phyloP scores from a whole-genome alignment of 208 protist genomes.

The Crithidia brevicula region DNA sequence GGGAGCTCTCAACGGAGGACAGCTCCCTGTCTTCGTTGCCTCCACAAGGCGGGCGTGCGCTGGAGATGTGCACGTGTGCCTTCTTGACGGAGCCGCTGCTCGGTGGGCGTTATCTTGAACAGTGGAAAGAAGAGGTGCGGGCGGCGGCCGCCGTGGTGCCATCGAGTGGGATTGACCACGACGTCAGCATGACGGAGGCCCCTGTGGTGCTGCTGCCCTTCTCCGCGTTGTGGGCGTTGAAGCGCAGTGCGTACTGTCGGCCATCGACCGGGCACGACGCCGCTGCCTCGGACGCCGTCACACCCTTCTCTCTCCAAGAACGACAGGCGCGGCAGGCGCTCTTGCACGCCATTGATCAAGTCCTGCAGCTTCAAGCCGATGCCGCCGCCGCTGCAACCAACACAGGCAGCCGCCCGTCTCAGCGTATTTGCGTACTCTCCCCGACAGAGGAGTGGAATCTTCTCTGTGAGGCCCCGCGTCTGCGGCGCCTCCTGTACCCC shows the following conservation, averaged over 20 bases:
- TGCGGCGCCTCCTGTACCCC: slow-evolving; percentile 26
- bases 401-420: background rate
- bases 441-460: slow-evolving; percentile 67
- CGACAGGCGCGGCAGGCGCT: slow-evolving; percentile 58
- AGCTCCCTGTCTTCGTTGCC: background rate
- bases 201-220: slow-evolving; percentile 55
- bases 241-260: slow-evolving; percentile 53
- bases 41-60: background rate
- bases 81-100: slow-evolving; percentile 74
- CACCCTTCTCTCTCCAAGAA: slow-evolving; percentile 62
- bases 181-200: background rate
- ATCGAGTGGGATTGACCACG: background rate
- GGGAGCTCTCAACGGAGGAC: background rate
- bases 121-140: slow-evolving; percentile 51
- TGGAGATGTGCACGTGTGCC: slow-evolving; percentile 31
- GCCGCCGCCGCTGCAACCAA: background rate
- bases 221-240: slow-evolving; percentile 57
- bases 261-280: background rate
- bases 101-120: slow-evolving; percentile 43
- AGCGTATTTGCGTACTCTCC: slow-evolving; percentile 19
- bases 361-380: slow-evolving; percentile 56
- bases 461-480: slow-evolving; percentile 42
- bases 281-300: background rate
- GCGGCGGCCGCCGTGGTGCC: slow-evolving; percentile 4
- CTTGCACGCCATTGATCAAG: slow-evolving; percentile 58